phyloP scores from a whole-genome alignment of 2,329 filamentous ascomycete genomes.

The Sporothrix globosa region DNA sequence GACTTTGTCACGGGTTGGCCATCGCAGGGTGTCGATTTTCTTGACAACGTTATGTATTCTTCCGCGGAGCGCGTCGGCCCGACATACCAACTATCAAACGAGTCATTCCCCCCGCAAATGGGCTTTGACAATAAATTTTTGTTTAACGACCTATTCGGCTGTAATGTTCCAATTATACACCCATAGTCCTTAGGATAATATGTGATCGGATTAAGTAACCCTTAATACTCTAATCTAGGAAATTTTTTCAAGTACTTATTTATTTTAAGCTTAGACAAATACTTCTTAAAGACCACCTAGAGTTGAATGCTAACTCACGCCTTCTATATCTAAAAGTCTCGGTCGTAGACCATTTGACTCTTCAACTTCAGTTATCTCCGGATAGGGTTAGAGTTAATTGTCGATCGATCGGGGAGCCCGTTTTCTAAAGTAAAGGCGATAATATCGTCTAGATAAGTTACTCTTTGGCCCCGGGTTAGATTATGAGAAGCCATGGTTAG shows the following conservation, averaged over 20 bases:
- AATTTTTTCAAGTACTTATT: too few species aligned
- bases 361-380: not conserved
- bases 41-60: conserved; percentile 1
- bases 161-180: conserved; percentile 17
- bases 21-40: conserved; percentile 19
- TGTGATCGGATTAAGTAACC: conserved; percentile 15
- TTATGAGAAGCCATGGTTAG: too few species aligned
- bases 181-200: conserved; percentile 15
- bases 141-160: conserved; percentile 16
- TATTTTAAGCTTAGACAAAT: too few species aligned
- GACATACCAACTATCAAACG: conserved; percentile 16
- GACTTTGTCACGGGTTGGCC: conserved; percentile 12
- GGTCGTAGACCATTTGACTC: too few species aligned
- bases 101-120: conserved; percentile 11
- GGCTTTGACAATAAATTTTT: conserved; percentile 17
- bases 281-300: too few species aligned
- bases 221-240: too few species aligned
- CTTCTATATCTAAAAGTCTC: too few species aligned
- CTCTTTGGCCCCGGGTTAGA: too few species aligned
- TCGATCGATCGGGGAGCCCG: conserved; percentile 28
- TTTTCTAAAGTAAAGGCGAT: conserved; percentile 28
- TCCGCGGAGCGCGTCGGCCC: conserved; percentile 7
- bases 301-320: too few species aligned
- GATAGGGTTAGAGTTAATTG: conserved; percentile 27
- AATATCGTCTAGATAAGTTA: not conserved